Base-by-base conservation (phyloP, 2,329 filamentous ascomycete species). In the Trichoderma sp. region DNA sequence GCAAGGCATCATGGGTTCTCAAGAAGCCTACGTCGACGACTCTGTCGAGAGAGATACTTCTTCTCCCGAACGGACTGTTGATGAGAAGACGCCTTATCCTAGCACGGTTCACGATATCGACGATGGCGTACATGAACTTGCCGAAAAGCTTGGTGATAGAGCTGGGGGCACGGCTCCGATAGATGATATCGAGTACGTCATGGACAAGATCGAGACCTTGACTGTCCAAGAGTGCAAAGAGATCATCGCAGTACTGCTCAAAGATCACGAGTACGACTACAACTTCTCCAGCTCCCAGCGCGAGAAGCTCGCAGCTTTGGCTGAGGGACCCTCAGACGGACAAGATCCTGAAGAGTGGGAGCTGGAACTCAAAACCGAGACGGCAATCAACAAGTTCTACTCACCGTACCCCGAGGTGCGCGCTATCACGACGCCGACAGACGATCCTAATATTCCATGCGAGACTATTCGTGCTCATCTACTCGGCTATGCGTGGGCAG, bases 401-500 rank as follows among this genome's bases (percentile, higher is more conserved):
- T 65, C 62, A 1, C 72, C 72, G 24, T 73, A 71, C 55, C 74
- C 74, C 56, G 79, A 82, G 72, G 82, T 83, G 24, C 80, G 83
- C 53, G 81, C 82, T 33, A 81, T 83, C 1, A 82, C 84, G 4
- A 77, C 82, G 31, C 79, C 81, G 11, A 79, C 78, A 1, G 83
- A 85, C 68, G 82, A 83, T 24, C 11, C 74, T 73, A 72, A 75
- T 0, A 75, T 74, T 19, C 81, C 81, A 2, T 79, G 80, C 11
- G 79, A 78, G n/a, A 85, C 82, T 1, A 77, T 83, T 27, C 77
- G 81, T 0, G 78, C 77, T n/a, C 80, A 81, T 72, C 31, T 77
- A 2, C 73, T 83, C 16, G 80, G 80, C 2, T 75, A 81, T 0
- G 29, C 79, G 4, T 81, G 78, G 60, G 79, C 82, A 59, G 47